A percentile compares a stretch with the other conserved stretches of the same genome.
Conservation (phyloP, 2,329 filamentous ascomycete species). For the Aspergillus costaricaensis region DNA sequence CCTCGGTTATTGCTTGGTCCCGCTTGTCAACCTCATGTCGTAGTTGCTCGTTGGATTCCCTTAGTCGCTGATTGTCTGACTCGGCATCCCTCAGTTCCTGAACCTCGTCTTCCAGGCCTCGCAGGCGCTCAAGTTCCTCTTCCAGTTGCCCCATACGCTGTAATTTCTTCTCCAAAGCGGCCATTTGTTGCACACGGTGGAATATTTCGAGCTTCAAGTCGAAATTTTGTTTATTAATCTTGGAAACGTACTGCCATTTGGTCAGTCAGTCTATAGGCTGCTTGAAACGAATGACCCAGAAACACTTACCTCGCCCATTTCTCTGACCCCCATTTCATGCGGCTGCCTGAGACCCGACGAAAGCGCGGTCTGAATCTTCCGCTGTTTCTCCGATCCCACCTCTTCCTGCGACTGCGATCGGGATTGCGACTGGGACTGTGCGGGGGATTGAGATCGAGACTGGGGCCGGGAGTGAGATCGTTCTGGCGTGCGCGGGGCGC, state of each 20-base stretch:
- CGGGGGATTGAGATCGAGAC: slow-evolving; percentile 11
- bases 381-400: slow-evolving; percentile 38
- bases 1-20: slow-evolving; percentile 46
- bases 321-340: slow-evolving; percentile 45
- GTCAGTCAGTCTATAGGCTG: slow-evolving; percentile 17
- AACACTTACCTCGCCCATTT: slow-evolving; percentile 44
- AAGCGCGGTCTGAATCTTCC: slow-evolving; percentile 32
- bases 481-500: slow-evolving; percentile 29
- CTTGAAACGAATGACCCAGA: background rate
- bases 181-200: slow-evolving; percentile 42
- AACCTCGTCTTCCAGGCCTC: slow-evolving; percentile 36
- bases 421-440: slow-evolving; percentile 19
- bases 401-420: slow-evolving; percentile 34
- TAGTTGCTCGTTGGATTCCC: slow-evolving; percentile 41
- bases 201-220: slow-evolving; percentile 47
- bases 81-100: slow-evolving; percentile 40
- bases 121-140: slow-evolving; percentile 36
- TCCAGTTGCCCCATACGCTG: slow-evolving; percentile 42
- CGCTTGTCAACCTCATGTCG: slow-evolving; percentile 42
- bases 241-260: slow-evolving; percentile 42
- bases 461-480: slow-evolving; percentile 21
- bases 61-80: slow-evolving; percentile 38
- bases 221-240: slow-evolving; percentile 47
- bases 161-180: slow-evolving; percentile 39
- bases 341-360: slow-evolving; percentile 37